A percentile compares a stretch with the other conserved stretches of the same genome.
phyloP scores from a whole-genome alignment of 495 filamentous ascomycete genomes.

The Pyronema domesticum region DNA sequence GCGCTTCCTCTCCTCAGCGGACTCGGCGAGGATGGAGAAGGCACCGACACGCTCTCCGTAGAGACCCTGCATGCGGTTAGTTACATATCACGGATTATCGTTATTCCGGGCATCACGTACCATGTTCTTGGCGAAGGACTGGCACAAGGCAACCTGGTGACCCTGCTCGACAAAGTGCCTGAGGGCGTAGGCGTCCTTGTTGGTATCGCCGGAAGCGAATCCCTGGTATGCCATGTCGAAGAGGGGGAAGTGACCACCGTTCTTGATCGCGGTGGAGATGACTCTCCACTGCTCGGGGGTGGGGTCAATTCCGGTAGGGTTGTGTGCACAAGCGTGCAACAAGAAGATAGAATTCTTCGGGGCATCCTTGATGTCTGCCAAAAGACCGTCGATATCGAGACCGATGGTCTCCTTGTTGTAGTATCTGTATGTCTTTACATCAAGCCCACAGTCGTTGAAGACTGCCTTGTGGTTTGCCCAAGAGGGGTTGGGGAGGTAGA shows the following conservation, averaged over 20 bases:
- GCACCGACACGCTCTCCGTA: slow-evolving; percentile 97
- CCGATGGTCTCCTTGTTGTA: slow-evolving; percentile 98
- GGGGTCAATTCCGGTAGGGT: slow-evolving; percentile 94
- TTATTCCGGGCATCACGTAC: slow-evolving; percentile 27
- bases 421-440: slow-evolving; percentile 89
- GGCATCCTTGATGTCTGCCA: slow-evolving; percentile 77
- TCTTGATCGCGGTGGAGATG: slow-evolving; percentile 79
- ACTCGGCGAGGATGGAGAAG: slow-evolving; percentile 77
- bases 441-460: slow-evolving; percentile 79
- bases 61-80: slow-evolving; percentile 43
- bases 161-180: slow-evolving; percentile 83
- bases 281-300: slow-evolving; percentile 81
- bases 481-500: slow-evolving; percentile 88
- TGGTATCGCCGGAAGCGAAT: slow-evolving; percentile 81
- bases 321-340: slow-evolving; percentile 94
- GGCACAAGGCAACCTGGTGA: slow-evolving; percentile 72
- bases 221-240: slow-evolving; percentile 99
- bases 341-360: slow-evolving; percentile 75
- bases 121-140: slow-evolving; percentile 99
- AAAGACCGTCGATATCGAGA: slow-evolving; percentile 86
- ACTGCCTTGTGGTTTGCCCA: slow-evolving; percentile 98
- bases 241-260: slow-evolving; percentile 79
- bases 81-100: background rate
- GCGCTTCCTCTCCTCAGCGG: slow-evolving; percentile 80
- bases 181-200: slow-evolving; percentile 82